A percentile compares a stretch with the other conserved stretches of the same genome.
Evolutionary conservation across 305 asterid species (phyloP).

Genomic region (Rubia tinctorum): DNA sequence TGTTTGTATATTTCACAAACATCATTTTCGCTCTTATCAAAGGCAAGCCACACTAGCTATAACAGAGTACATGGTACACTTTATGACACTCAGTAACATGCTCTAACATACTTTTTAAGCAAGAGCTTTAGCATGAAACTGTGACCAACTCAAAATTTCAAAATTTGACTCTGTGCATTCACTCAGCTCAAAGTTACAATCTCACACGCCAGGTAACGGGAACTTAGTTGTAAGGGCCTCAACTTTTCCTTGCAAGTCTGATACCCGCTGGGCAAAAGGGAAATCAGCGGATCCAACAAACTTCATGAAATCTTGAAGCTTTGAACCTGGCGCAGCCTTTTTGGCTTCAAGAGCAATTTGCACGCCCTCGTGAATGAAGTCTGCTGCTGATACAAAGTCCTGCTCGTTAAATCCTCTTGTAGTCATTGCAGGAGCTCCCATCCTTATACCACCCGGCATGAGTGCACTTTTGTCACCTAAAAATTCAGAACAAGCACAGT

Average conservation of each 20-base stretch:
- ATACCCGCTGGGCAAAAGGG: constrained; percentile 46
- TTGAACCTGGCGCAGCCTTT: constrained; percentile 54
- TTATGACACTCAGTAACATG: too few species aligned
- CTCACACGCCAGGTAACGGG: constrained; percentile 84
- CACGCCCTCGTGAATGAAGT: constrained; percentile 88
- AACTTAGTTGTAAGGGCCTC: constrained; percentile 73
- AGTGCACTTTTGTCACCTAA: constrained; percentile 84
- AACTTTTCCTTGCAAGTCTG: constrained; percentile 58
- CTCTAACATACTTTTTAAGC: too few species aligned
- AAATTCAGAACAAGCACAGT: background rate
- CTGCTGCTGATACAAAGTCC: constrained; percentile 67
- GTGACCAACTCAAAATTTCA: too few species aligned
- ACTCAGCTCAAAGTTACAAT: background rate
- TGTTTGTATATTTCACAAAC: too few species aligned
- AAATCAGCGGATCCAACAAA: constrained; percentile 60
- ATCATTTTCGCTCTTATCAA: too few species aligned
- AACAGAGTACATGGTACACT: too few species aligned
- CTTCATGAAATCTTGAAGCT: constrained; percentile 83
- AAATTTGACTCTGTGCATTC: too few species aligned
- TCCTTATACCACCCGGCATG: constrained; percentile 96
- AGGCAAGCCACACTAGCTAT: too few species aligned
- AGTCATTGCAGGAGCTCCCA: constrained; percentile 93
- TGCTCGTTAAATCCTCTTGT: constrained; percentile 73
- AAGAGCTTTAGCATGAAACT: too few species aligned
- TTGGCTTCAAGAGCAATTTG: constrained; percentile 76